Percentiles rank a stretch among this genome's conserved stretches.
Evolutionary conservation across 2,329 filamentous ascomycete species (phyloP).

Genomic region (Bretziella fagacearum): DNA sequence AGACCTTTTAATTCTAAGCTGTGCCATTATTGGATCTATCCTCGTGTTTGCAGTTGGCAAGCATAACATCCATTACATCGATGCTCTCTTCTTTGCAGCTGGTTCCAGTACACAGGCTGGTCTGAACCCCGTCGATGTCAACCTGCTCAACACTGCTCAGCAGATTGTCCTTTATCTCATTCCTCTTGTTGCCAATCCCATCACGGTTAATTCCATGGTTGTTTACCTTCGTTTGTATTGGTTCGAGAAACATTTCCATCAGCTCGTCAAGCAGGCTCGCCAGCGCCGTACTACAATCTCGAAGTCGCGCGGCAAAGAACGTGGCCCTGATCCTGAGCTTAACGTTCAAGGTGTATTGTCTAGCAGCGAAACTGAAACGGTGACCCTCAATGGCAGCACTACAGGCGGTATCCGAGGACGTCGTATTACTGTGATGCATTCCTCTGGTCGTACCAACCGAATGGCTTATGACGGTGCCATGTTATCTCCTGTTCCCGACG

Average conservation of each 20-base stretch:
- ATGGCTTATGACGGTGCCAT: conserved; percentile 43
- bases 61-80: conserved; percentile 55
- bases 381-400: neutral
- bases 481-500: conserved; percentile 10
- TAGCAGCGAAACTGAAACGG: conserved; percentile 3
- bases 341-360: conserved; percentile 15
- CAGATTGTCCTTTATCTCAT: conserved; percentile 57
- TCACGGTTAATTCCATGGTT: conserved; percentile 68
- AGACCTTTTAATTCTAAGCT: conserved; percentile 68
- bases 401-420: conserved; percentile 43
- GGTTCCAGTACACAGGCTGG: conserved; percentile 85
- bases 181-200: conserved; percentile 61
- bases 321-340: conserved; percentile 21
- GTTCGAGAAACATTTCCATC: conserved; percentile 93
- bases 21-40: conserved; percentile 57
- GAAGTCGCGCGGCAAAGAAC: conserved; percentile 25
- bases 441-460: conserved; percentile 34
- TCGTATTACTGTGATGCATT: conserved; percentile 48
- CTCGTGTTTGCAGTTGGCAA: conserved; percentile 48
- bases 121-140: conserved; percentile 63
- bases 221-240: conserved; percentile 90
- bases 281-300: conserved; percentile 47
- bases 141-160: conserved; percentile 51
- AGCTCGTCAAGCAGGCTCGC: conserved; percentile 58
- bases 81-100: conserved; percentile 75